Conservation (phyloP, 371 early-diverging fungal genomes). For the Rhizopus delemar region DNA sequence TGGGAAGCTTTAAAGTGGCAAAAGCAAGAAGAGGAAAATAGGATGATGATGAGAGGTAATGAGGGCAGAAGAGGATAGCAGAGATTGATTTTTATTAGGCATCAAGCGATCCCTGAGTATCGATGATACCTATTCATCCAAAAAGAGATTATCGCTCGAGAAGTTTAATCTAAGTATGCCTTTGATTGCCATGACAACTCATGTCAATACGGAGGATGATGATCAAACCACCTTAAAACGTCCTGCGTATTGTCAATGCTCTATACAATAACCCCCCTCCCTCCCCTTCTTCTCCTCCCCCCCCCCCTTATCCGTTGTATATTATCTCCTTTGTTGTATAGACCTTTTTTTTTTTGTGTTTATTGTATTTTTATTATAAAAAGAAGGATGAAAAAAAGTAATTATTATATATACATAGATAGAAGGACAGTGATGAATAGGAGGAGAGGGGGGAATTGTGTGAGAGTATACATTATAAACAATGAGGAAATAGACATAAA, state of each 20-base stretch:
- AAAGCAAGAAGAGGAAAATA: slow-evolving; percentile 5
- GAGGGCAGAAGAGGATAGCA: no score
- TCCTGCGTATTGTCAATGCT: slow-evolving; percentile 9
- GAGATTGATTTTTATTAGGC: not conserved
- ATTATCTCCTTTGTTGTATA: not conserved
- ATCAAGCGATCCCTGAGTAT: slow-evolving; percentile 3
- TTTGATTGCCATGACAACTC: not conserved
- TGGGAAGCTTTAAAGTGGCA: slow-evolving; percentile 34
- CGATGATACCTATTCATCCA: not conserved
- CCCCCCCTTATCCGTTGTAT: not conserved
- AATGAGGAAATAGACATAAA: not conserved
- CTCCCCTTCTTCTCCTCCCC: no score
- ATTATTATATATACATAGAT: not conserved
- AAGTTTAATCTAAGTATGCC: not conserved
- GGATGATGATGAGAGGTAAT: slow-evolving; percentile 5
- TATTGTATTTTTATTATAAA: not conserved
- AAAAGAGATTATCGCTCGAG: not conserved
- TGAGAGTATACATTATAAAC: not conserved
- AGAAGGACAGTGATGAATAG: not conserved
- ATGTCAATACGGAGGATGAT: not conserved
- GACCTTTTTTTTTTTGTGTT: not conserved
- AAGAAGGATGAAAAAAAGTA: not conserved
- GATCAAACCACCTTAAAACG: not conserved
- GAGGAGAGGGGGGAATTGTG: not conserved
- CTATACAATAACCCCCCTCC: slow-evolving; percentile 10